A percentile compares a stretch with the other conserved stretches of the same genome.
phyloP scores from a whole-genome alignment of 2,329 filamentous ascomycete species.

The Thelonectria discophora region DNA sequence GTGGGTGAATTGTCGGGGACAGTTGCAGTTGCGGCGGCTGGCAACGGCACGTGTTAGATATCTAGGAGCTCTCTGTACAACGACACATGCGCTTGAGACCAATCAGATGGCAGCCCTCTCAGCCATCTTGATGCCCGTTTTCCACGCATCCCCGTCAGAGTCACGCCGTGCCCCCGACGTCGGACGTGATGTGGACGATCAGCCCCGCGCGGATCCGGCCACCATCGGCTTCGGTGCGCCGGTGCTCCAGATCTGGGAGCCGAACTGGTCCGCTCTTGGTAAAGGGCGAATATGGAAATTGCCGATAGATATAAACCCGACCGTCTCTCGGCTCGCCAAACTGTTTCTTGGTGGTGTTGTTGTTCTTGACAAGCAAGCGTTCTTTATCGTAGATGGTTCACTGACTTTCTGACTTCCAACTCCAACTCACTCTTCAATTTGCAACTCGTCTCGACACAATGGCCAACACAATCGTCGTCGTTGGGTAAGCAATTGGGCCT shows the following conservation, averaged over 20 bases:
- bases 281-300: background rate
- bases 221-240: conserved; percentile 5
- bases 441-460: conserved; percentile 30
- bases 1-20: background rate
- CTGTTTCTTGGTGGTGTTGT: background rate
- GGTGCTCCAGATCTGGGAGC: background rate
- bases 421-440: background rate
- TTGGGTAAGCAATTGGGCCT: conserved; percentile 42
- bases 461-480: conserved; percentile 46
- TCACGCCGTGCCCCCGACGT: conserved; percentile 15
- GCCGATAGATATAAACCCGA: background rate
- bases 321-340: background rate
- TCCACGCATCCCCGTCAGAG: background rate
- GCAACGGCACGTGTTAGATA: background rate
- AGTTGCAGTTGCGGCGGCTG: background rate
- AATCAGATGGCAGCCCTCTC: too few species aligned
- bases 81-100: too few species aligned
- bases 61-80: too few species aligned
- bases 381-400: background rate
- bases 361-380: background rate
- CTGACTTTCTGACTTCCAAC: background rate
- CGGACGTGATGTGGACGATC: background rate
- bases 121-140: too few species aligned
- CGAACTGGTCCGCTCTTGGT: background rate
- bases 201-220: conserved; percentile 10